A percentile compares a stretch with the other conserved stretches of the same genome.
These are phyloP conservation scores for Kwoniella botswanensis DNA, from an alignment of 768 basidiomycete genomes.

Conservation along the genomic window DNA sequence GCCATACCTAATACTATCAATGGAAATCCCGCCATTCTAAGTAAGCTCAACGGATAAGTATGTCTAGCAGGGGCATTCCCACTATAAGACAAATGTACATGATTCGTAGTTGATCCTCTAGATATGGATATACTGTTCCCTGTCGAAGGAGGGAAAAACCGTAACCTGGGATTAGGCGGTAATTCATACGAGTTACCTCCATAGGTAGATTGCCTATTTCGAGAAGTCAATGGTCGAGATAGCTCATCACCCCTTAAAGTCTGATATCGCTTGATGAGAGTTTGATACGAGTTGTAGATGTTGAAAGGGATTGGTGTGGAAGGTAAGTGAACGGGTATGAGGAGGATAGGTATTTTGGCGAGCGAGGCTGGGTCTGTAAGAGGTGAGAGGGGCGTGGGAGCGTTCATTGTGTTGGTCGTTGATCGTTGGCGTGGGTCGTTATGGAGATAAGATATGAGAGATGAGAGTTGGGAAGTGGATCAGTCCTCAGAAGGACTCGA, in stretches of 20 bases:
- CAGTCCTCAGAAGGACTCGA: too few relatives aligned
- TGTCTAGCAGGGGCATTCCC: constrained; percentile 75
- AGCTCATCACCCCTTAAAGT: constrained; percentile 66
- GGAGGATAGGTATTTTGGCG: constrained; percentile 80
- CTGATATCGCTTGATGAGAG: constrained; percentile 83
- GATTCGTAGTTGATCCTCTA: constrained; percentile 66
- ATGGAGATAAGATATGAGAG: not conserved
- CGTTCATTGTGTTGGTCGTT: constrained; percentile 14
- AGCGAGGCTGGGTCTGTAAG: constrained; percentile 63
- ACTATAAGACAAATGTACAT: constrained; percentile 78
- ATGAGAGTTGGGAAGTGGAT: not conserved
- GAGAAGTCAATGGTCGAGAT: constrained; percentile 67
- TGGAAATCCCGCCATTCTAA: constrained; percentile 72
- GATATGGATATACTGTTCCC: constrained; percentile 55
- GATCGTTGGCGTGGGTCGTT: not conserved
- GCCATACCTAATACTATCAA: constrained; percentile 83
- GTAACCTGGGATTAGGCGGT: constrained; percentile 49
- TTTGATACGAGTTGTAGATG: constrained; percentile 75
- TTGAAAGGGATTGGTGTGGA: constrained; percentile 69
- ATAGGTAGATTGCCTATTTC: constrained; percentile 36
- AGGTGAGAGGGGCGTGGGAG: constrained; percentile 33
- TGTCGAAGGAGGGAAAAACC: constrained; percentile 82
- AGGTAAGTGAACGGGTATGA: constrained; percentile 69
- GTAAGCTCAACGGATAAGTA: constrained; percentile 70
- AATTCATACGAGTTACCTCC: constrained; percentile 23